Evolutionary conservation across 225 moss, liverwort and hornwort species (phyloP).

Genomic region (Lunularia cruciata): DNA sequence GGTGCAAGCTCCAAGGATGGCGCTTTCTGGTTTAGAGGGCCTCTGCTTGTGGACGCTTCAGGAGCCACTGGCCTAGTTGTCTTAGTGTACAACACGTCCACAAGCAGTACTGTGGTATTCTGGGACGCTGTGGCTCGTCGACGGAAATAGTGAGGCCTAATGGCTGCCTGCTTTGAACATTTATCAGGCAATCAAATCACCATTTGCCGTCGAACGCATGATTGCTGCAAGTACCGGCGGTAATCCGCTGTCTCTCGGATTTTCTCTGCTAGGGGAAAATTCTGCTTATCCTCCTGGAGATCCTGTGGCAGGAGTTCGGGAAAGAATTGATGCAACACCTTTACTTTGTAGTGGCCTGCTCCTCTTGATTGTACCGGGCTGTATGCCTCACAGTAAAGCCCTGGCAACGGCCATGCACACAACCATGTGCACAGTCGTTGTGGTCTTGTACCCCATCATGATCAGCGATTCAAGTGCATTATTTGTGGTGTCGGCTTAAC

Average conservation of each 20-base stretch:
- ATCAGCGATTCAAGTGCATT: not conserved
- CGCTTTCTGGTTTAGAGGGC: not conserved
- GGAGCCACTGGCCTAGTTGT: not conserved
- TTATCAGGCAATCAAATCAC: no score
- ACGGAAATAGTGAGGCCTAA: not conserved
- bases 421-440: not conserved
- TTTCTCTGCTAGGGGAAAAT: no score
- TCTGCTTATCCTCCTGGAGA: no score
- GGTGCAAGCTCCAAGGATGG: not conserved
- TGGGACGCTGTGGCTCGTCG: no score
- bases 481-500: not conserved
- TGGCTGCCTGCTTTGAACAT: not conserved
- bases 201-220: not conserved
- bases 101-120: no score
- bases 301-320: no score
- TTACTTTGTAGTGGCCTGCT: not conserved
- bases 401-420: no score
- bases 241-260: no score
- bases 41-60: not conserved
- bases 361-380: not conserved
- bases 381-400: not conserved
- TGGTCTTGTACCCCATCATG: not conserved
- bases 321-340: not conserved
- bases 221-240: not conserved
- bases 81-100: no score